A percentile compares a stretch with the other conserved stretches of the same genome.
These are phyloP conservation scores for Gossypium herbaceum DNA, from an alignment of 345 rosid genomes.

Conservation along the genomic window DNA sequence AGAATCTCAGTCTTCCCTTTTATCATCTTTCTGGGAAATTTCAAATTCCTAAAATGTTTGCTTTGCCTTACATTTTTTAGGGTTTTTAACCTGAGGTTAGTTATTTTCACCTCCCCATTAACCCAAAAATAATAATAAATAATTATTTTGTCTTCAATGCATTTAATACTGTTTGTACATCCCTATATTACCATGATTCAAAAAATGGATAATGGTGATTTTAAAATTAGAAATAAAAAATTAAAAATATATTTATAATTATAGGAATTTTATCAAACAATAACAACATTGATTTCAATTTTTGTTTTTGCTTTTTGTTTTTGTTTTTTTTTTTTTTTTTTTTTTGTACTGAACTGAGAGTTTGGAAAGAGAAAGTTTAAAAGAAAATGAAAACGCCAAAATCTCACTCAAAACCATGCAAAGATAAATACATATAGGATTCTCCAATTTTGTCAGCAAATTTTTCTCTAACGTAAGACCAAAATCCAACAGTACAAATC, in stretches of 20 bases:
- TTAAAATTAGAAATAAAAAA: neutral
- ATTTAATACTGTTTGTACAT: constrained; percentile 19
- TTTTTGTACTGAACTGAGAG: constrained; percentile 4
- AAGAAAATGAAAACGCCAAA: constrained; percentile 34
- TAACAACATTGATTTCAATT: constrained; percentile 17
- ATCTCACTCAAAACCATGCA: constrained; percentile 57
- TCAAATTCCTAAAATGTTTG: constrained; percentile 17
- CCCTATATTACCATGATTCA: neutral
- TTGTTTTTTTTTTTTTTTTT: neutral
- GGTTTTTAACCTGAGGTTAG: constrained; percentile 22
- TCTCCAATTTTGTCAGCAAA: constrained; percentile 24
- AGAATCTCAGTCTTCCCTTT: constrained; percentile 15
- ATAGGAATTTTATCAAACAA: constrained; percentile 19
- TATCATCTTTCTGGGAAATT: constrained; percentile 14
- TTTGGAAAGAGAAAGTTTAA: neutral
- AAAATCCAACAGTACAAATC: neutral
- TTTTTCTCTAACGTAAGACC: constrained; percentile 18
- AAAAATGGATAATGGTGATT: neutral
- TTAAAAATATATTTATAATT: neutral
- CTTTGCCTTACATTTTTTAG: constrained; percentile 14
- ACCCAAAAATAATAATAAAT: neutral
- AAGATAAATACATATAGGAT: constrained; percentile 8
- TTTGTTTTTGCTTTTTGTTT: constrained; percentile 3
- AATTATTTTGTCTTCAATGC: neutral
- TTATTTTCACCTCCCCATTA: constrained; percentile 24